These are phyloP conservation scores for Diaporthe citri DNA, from an alignment of 2,329 filamentous ascomycete species.

Conservation along the genomic window DNA sequence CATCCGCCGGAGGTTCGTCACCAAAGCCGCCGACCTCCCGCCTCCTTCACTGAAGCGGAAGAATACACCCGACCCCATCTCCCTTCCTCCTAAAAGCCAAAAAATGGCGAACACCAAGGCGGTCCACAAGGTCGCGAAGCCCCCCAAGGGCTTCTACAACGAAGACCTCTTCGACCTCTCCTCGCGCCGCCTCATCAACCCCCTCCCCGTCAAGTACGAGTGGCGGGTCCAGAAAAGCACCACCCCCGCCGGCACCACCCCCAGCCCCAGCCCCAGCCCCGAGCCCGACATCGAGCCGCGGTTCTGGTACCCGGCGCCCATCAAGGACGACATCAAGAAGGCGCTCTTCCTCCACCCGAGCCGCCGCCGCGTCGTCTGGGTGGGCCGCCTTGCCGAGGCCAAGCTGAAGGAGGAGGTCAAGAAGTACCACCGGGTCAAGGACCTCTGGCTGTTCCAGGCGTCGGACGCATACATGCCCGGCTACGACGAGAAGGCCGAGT, in stretches of 20 bases:
- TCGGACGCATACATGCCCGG: slow-evolving; percentile 12
- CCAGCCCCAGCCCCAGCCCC: background rate
- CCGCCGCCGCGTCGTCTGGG: slow-evolving; percentile 7
- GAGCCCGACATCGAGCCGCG: background rate
- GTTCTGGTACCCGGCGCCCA: slow-evolving; percentile 28
- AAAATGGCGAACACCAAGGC: background rate
- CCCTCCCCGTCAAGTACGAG: slow-evolving; percentile 28
- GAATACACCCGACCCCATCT: background rate
- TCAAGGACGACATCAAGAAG: slow-evolving; percentile 38
- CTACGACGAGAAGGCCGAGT: slow-evolving; percentile 29
- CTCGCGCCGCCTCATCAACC: slow-evolving; percentile 18
- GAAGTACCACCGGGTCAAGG: slow-evolving; percentile 36
- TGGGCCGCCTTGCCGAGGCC: slow-evolving; percentile 17
- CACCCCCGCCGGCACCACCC: background rate
- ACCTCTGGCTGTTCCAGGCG: slow-evolving; percentile 36
- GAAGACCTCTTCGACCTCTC: slow-evolving; percentile 22
- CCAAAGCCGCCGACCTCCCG: background rate
- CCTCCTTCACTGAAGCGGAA: slow-evolving; percentile 1
- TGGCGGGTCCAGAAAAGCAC: background rate
- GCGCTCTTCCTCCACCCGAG: slow-evolving; percentile 25
- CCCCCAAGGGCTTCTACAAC: slow-evolving; percentile 13
- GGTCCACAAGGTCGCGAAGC: background rate
- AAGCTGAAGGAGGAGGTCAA: slow-evolving; percentile 34
- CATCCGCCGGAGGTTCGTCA: background rate
- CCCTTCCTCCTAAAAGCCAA: background rate